Evolutionary conservation across 139 green algal genomes (phyloP), one percentile per base, ranked within the genome.

Genomic region (Chlorella sp.): DNA sequence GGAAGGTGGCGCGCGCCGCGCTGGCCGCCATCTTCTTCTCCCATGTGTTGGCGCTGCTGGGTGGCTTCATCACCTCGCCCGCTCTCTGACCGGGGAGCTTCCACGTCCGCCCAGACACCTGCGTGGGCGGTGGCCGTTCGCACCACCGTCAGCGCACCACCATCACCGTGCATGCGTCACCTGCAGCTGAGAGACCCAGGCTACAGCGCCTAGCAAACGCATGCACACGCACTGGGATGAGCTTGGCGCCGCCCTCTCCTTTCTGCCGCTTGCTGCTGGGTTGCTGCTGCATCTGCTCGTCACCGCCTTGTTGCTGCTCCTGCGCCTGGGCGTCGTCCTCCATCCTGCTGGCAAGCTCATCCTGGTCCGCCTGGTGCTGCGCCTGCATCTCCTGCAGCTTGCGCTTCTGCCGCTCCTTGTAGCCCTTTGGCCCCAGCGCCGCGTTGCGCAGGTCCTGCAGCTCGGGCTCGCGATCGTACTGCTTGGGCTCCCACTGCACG

Each of bases 71-170:
- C 29, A 82, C 67, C 6, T 71, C 69, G 31, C 61, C 69, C 1
- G 82, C 78, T n/a, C 74, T 74, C 36, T 69, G 34, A 1, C 59
- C 78, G 3, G 78, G 67, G 6, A 31, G 64, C 75, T 87, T 87
- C 82, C 82, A 87, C 0, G 30, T 34, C 66, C 80, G 80, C 5
- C 82, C 81, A n/a, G 81, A 83, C 33, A 83, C 81, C 81, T 87
- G 74, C n/a, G n/a, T n/a, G n/a, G n/a, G n/a, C n/a, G n/a, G n/a
- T n/a, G n/a, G n/a, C n/a, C n/a, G n/a, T n/a, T n/a, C n/a, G n/a
- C n/a, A n/a, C n/a, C n/a, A n/a, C n/a, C n/a, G n/a, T n/a, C n/a
- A n/a, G n/a, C n/a, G n/a, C n/a, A n/a, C n/a, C n/a, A n/a, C n/a
- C n/a, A n/a, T n/a, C n/a, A n/a, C n/a, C n/a, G n/a, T n/a, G n/a